Percentiles rank a stretch among this genome's conserved stretches.
These are phyloP conservation scores for Leccinum obscurum DNA, from an alignment of 768 basidiomycete genomes.

Conservation along the genomic window DNA sequence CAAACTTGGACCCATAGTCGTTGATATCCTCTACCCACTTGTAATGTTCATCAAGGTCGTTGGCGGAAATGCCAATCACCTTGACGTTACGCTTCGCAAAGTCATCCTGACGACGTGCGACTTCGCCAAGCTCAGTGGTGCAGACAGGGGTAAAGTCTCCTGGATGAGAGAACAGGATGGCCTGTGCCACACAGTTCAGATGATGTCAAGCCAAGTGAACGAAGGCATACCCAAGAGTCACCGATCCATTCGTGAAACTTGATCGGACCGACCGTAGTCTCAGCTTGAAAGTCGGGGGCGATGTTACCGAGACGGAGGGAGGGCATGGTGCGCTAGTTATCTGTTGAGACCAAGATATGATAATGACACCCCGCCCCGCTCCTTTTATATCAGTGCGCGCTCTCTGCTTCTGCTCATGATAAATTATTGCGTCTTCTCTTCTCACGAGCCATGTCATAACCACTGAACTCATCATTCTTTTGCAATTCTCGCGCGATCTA, in stretches of 20 bases:
- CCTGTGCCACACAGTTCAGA: constrained; percentile 42
- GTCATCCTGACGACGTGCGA: constrained; percentile 82
- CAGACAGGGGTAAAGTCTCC: constrained; percentile 93
- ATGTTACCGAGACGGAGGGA: constrained; percentile 80
- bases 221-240: constrained; percentile 69
- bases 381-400: constrained; percentile 9
- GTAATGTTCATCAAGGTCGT: constrained; percentile 80
- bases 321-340: constrained; percentile 33
- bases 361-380: constrained; percentile 1
- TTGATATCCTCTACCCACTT: constrained; percentile 91
- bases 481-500: constrained; percentile 40
- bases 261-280: constrained; percentile 86
- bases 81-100: constrained; percentile 90
- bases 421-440: constrained; percentile 58
- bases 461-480: neutral
- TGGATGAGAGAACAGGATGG: constrained; percentile 91
- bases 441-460: constrained; percentile 47
- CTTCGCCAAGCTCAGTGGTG: constrained; percentile 97
- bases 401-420: constrained; percentile 16
- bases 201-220: neutral
- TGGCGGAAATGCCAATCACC: constrained; percentile 92
- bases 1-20: constrained; percentile 67
- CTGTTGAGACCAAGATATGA: constrained; percentile 1
- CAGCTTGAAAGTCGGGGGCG: constrained; percentile 90
- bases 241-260: constrained; percentile 94